A percentile compares a stretch with the other conserved stretches of the same genome.
Conservation (phyloP, 2,329 filamentous ascomycete genomes). For the Epichloe festucae region DNA sequence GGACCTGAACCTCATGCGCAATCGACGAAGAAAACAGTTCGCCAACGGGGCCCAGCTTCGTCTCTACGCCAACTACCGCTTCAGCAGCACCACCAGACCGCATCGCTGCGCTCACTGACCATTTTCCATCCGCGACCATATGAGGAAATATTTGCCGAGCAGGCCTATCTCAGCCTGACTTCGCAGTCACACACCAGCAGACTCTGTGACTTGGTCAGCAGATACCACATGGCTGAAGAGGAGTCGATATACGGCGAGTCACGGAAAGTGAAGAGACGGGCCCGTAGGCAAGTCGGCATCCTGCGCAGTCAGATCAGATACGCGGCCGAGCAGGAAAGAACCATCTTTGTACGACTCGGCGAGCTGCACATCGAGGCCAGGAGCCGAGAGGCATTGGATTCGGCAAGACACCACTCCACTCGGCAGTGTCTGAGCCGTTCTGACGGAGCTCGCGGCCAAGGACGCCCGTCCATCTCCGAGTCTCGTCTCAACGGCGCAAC, state of each 20-base stretch:
- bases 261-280: constrained; percentile 16
- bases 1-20: neutral
- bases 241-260: constrained; percentile 13
- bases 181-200: constrained; percentile 28
- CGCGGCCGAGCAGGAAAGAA: constrained; percentile 32
- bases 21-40: neutral
- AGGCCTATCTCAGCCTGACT: constrained; percentile 29
- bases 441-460: neutral
- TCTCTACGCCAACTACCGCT: neutral
- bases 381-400: constrained; percentile 26
- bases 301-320: constrained; percentile 30
- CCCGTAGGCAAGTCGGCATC: constrained; percentile 29
- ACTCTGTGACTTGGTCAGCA: constrained; percentile 24
- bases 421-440: neutral
- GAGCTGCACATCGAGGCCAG: constrained; percentile 38
- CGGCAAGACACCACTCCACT: constrained; percentile 15
- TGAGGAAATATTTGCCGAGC: constrained; percentile 31
- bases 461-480: neutral
- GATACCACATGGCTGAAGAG: constrained; percentile 25
- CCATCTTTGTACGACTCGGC: constrained; percentile 31
- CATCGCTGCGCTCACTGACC: neutral
- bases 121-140: constrained; percentile 26
- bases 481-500: constrained; percentile 17
- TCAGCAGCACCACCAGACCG: neutral
- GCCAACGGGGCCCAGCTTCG: neutral